Conservation (phyloP, 2,329 filamentous ascomycete genomes). For the Fusarium dimerum region DNA sequence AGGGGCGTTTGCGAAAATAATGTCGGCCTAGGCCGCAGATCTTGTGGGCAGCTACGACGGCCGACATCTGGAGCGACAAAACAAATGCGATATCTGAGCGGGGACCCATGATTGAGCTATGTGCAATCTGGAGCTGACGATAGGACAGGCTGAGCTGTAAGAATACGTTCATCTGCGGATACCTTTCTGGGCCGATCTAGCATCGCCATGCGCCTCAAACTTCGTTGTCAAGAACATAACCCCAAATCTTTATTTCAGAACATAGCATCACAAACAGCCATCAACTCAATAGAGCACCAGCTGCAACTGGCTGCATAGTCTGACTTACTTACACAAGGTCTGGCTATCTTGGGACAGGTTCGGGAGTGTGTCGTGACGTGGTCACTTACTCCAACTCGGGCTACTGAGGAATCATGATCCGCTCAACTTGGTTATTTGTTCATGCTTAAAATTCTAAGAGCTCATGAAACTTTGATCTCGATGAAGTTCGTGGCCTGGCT, state of each 20-base stretch:
- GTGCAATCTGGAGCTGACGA: neutral
- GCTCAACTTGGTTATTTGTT: too few species aligned
- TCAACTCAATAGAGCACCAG: too few species aligned
- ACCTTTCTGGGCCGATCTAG: neutral
- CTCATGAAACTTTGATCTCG: neutral
- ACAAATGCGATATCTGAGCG: neutral
- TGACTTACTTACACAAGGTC: too few species aligned
- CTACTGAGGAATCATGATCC: too few species aligned
- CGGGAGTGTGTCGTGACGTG: too few species aligned
- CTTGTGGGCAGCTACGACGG: conserved; percentile 9
- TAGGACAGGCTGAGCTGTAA: neutral
- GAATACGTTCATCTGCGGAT: neutral
- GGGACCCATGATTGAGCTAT: neutral
- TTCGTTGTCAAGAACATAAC: neutral
- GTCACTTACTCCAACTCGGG: too few species aligned
- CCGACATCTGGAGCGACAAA: neutral
- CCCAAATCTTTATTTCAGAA: too few species aligned
- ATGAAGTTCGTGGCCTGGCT: neutral
- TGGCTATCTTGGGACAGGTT: too few species aligned
- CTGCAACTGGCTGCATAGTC: too few species aligned
- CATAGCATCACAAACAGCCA: too few species aligned
- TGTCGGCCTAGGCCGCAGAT: conserved; percentile 17
- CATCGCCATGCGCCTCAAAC: neutral
- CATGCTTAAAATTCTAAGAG: too few species aligned
- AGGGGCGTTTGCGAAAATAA: conserved; percentile 32